These are phyloP conservation scores for Bruguiera parviflora DNA, from an alignment of 345 rosid genomes.

Conservation along the genomic window DNA sequence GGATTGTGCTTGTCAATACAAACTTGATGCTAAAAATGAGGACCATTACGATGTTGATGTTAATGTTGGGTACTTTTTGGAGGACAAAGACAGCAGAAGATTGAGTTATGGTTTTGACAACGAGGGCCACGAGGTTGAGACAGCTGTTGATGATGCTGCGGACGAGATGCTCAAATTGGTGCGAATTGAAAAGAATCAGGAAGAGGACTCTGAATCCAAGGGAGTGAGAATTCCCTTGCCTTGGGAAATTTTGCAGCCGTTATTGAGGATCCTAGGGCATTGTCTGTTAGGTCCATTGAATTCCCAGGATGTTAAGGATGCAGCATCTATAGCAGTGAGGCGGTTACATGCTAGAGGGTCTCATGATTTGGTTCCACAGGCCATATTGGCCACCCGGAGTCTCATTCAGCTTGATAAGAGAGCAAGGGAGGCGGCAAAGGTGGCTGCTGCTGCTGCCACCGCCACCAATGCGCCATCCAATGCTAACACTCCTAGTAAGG, in stretches of 20 bases:
- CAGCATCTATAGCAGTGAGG: slow-evolving; percentile 70
- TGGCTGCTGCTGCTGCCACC: slow-evolving; percentile 30
- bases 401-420: slow-evolving; percentile 79
- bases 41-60: slow-evolving; percentile 22
- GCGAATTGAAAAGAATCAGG: slow-evolving; percentile 32
- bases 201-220: slow-evolving; percentile 24
- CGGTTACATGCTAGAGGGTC: slow-evolving; percentile 85
- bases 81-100: slow-evolving; percentile 11
- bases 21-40: slow-evolving; percentile 38
- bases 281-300: slow-evolving; percentile 82
- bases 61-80: slow-evolving; percentile 19
- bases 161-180: slow-evolving; percentile 44
- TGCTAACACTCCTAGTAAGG: slow-evolving; percentile 76
- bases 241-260: slow-evolving; percentile 88
- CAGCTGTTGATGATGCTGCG: slow-evolving; percentile 23
- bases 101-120: slow-evolving; percentile 17
- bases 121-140: slow-evolving; percentile 16
- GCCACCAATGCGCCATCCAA: slow-evolving; percentile 44
- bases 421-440: slow-evolving; percentile 49
- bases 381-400: slow-evolving; percentile 78
- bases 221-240: slow-evolving; percentile 84
- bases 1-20: slow-evolving; percentile 60
- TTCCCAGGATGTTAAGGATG: slow-evolving; percentile 66
- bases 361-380: slow-evolving; percentile 90
- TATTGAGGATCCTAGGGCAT: slow-evolving; percentile 72